Percentiles rank a stretch among this genome's conserved stretches.
Evolutionary conservation across 2,329 filamentous ascomycete species (phyloP).

Genomic region (Rutstroemia sp.): DNA sequence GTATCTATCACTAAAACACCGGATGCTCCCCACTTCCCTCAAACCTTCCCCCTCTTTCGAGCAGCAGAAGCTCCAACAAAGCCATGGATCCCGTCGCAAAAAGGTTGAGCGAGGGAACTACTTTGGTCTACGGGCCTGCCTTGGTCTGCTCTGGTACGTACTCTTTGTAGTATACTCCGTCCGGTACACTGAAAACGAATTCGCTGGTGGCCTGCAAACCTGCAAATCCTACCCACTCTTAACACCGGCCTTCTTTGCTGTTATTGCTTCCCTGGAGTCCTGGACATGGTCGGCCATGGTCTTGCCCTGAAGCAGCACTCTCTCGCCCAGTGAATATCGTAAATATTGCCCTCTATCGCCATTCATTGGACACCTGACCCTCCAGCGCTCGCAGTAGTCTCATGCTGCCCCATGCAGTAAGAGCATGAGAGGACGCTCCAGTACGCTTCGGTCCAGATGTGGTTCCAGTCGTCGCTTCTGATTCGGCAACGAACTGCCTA

Average conservation of each 20-base stretch:
- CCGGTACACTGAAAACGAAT: background rate
- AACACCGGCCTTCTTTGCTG: background rate
- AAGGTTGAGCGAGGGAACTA: too few relatives aligned
- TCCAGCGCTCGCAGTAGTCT: constrained; percentile 8
- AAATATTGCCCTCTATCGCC: constrained; percentile 2
- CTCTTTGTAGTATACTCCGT: background rate
- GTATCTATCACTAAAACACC: too few relatives aligned
- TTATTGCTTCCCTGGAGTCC: background rate
- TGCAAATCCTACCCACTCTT: background rate
- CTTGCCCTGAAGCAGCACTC: background rate
- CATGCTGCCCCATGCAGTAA: constrained; percentile 9
- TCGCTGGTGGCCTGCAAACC: background rate
- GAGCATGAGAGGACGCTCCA: constrained; percentile 4
- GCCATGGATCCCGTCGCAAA: too few relatives aligned
- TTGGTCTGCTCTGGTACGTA: background rate
- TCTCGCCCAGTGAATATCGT: background rate
- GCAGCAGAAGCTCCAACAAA: too few relatives aligned
- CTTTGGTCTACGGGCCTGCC: too few relatives aligned
- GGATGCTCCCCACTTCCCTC: too few relatives aligned
- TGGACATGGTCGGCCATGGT: background rate
- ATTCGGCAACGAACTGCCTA: constrained; percentile 6
- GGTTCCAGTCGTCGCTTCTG: constrained; percentile 6
- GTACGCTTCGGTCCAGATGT: background rate
- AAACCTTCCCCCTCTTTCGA: too few relatives aligned
- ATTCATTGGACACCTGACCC: constrained; percentile 10